phyloP scores from a whole-genome alignment of 176 grass and related monocot species.

The Miscanthus lutarioriparius region DNA sequence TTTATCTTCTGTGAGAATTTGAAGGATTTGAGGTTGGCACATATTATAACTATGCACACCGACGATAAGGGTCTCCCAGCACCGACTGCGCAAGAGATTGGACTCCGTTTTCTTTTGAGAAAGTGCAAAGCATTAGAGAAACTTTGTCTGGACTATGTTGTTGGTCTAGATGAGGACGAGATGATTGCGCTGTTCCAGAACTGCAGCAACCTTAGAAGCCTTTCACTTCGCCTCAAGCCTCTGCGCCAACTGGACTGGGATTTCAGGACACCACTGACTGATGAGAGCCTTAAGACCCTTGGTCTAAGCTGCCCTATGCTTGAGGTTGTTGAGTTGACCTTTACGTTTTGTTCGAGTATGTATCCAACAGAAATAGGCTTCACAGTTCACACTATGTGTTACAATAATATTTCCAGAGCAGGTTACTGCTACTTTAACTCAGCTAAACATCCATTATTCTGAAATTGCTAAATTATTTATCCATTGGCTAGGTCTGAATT shows the following conservation, averaged over 20 bases:
- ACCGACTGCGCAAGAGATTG: slow-evolving; percentile 11
- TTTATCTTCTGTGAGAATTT: slow-evolving; percentile 44
- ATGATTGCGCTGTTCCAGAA: slow-evolving; percentile 51
- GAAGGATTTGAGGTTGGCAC: slow-evolving; percentile 50
- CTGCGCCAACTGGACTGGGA: neutral
- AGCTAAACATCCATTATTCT: too few relatives aligned
- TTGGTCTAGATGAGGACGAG: slow-evolving; percentile 54
- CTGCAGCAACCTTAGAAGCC: slow-evolving; percentile 55
- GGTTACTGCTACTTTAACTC: too few relatives aligned
- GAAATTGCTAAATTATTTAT: too few relatives aligned
- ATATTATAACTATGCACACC: slow-evolving; percentile 38
- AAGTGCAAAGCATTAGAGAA: slow-evolving; percentile 57
- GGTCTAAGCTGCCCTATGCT: slow-evolving; percentile 50
- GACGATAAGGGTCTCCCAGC: neutral
- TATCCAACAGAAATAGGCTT: slow-evolving; percentile 37
- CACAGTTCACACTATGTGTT: too few relatives aligned
- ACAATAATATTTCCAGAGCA: too few relatives aligned
- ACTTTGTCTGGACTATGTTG: slow-evolving; percentile 57
- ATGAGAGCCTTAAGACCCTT: slow-evolving; percentile 55
- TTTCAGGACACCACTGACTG: slow-evolving; percentile 42
- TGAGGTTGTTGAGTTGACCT: slow-evolving; percentile 53
- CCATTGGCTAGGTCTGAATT: too few relatives aligned
- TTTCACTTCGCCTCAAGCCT: slow-evolving; percentile 51
- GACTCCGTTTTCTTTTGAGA: slow-evolving; percentile 49
- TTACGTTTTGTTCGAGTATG: slow-evolving; percentile 19